Evolutionary conservation across 805 yeast genomes (phyloP).

Genomic region (Wickerhamomyces bovis): DNA sequence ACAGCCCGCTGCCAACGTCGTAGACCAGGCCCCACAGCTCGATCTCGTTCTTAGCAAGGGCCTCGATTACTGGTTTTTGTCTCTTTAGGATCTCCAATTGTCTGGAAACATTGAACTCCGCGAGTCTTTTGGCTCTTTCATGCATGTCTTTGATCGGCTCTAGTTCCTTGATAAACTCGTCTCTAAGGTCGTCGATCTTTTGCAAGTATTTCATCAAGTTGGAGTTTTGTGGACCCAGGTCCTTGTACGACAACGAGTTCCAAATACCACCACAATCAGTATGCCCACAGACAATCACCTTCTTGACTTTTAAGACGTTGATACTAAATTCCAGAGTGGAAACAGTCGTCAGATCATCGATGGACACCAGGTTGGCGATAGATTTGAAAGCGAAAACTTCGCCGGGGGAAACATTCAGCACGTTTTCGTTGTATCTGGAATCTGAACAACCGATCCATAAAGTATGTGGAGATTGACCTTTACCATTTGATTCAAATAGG

Average conservation of each 20-base stretch:
- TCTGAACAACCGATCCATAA: conserved; percentile 94
- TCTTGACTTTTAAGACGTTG: conserved; percentile 73
- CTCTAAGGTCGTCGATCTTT: conserved; percentile 62
- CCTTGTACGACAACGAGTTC: conserved; percentile 64
- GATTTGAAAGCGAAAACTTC: conserved; percentile 86
- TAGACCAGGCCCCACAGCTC: conserved; percentile 81
- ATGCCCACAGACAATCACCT: conserved; percentile 87
- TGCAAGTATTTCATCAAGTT: conserved; percentile 41
- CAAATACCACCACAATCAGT: conserved; percentile 92
- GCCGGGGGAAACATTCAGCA: conserved; percentile 78
- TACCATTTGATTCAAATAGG: conserved; percentile 41
- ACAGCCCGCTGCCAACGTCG: conserved; percentile 71
- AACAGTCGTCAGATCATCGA: conserved; percentile 63
- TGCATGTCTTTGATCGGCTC: conserved; percentile 43
- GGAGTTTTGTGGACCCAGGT: conserved; percentile 50
- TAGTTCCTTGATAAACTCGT: conserved; percentile 47
- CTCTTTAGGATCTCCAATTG: conserved; percentile 64
- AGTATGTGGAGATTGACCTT: conserved; percentile 90
- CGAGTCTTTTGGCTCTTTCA: conserved; percentile 53
- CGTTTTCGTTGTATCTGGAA: conserved; percentile 78
- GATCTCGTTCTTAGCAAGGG: conserved; percentile 53
- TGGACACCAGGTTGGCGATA: conserved; percentile 71
- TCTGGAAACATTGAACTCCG: conserved; percentile 68
- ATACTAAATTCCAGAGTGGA: conserved; percentile 86
- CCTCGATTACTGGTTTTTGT: conserved; percentile 53